These are phyloP conservation scores for Saraca asoca DNA, from an alignment of 331 rosid species.

Conservation along the genomic window DNA sequence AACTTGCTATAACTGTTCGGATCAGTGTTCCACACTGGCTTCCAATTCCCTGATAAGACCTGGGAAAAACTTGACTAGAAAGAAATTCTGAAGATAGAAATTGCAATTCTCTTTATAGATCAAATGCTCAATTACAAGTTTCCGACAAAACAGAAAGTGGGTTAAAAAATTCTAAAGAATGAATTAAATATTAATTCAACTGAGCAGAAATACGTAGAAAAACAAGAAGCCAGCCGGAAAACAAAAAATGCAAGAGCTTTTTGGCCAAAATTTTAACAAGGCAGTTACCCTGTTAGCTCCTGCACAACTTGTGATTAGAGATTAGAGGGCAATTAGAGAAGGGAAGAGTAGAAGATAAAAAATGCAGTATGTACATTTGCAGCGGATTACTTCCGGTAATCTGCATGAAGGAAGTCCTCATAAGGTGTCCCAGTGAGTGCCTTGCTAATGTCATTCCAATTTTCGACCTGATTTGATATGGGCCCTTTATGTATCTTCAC, in stretches of 20 bases:
- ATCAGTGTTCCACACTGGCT: too few relatives aligned
- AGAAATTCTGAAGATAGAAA: too few relatives aligned
- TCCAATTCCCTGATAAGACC: too few relatives aligned
- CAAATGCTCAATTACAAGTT: too few relatives aligned
- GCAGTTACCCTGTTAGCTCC: slow-evolving; percentile 45
- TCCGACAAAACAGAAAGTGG: too few relatives aligned
- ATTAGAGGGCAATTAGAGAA: slow-evolving; percentile 30
- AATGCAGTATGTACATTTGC: slow-evolving; percentile 51
- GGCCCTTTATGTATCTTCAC: slow-evolving; percentile 93
- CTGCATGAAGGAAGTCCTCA: slow-evolving; percentile 60
- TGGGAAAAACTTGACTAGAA: too few relatives aligned
- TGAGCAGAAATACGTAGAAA: neutral
- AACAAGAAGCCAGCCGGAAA: slow-evolving; percentile 17
- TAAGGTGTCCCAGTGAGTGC: slow-evolving; percentile 64
- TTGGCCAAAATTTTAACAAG: slow-evolving; percentile 72
- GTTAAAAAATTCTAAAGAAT: too few relatives aligned
- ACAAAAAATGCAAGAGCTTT: slow-evolving; percentile 34
- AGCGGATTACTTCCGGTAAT: slow-evolving; percentile 45
- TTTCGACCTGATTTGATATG: slow-evolving; percentile 63
- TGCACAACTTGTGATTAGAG: slow-evolving; percentile 29
- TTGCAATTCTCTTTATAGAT: too few relatives aligned
- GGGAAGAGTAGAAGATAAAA: neutral
- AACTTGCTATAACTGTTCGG: too few relatives aligned
- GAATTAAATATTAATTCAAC: too few relatives aligned
- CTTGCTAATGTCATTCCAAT: slow-evolving; percentile 66